Evolutionary conservation across 345 rosid genomes (phyloP).

Genomic region (Hirschfeldia incana): DNA sequence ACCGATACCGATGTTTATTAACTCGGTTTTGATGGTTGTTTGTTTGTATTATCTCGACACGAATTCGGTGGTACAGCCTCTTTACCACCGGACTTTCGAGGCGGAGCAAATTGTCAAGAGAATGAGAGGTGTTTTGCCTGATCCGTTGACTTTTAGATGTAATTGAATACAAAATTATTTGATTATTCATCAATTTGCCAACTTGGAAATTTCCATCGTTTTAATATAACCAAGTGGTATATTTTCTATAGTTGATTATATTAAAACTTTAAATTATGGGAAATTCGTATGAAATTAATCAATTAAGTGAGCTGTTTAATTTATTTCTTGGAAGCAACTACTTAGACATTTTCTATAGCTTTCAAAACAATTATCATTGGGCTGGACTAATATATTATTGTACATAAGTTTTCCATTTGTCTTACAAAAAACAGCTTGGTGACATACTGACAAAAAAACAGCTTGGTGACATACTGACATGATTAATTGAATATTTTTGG

Average conservation of each 20-base stretch:
- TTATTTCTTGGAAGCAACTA: slow-evolving; percentile 40
- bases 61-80: slow-evolving; percentile 51
- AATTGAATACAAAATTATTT: neutral
- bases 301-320: slow-evolving; percentile 32
- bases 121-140: slow-evolving; percentile 36
- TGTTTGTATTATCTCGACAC: slow-evolving; percentile 54
- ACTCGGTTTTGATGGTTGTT: slow-evolving; percentile 48
- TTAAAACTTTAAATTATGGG: neutral
- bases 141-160: slow-evolving; percentile 34
- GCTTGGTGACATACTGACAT: neutral
- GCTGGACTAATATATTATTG: slow-evolving; percentile 7
- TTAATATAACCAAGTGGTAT: neutral
- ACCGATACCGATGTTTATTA: slow-evolving; percentile 72
- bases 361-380: slow-evolving; percentile 1
- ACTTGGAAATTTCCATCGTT: slow-evolving; percentile 12
- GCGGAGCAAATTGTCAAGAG: slow-evolving; percentile 31
- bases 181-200: slow-evolving; percentile 21
- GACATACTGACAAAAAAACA: neutral
- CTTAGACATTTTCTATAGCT: slow-evolving; percentile 25
- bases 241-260: neutral
- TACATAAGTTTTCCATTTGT: slow-evolving; percentile 3
- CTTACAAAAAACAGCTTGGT: neutral
- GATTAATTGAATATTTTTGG: neutral
- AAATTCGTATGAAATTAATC: neutral
- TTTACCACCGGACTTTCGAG: slow-evolving; percentile 44